Base-by-base conservation (phyloP, 1,284 basidiomycete genomes). In the Fomitopsis schrenkii region DNA sequence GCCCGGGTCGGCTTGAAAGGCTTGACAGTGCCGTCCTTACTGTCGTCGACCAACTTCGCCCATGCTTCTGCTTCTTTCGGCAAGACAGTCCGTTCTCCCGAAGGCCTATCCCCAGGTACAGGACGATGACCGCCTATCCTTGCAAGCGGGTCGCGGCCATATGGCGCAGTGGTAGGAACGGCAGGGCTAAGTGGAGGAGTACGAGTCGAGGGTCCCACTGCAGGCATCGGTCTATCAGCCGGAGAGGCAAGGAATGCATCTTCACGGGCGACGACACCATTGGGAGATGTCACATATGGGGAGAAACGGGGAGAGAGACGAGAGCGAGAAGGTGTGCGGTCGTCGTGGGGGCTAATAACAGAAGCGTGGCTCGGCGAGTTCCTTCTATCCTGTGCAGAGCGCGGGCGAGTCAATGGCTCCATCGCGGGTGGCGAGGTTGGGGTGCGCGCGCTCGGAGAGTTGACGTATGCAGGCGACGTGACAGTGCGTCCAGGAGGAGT, bases 381-480 rank as follows among this genome's bases (percentile, higher is more conserved):
- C n/a, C 75, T 66, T 28, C 78, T 67, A 63, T 83, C 80, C 59
- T 80, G 67, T 15, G 86, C 83, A 44, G 87, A 87, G 57, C 78
- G 81, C 2, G 87, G 84, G 36, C 87, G 79, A 35, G 82, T 79
- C 67, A 79, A 82, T 8, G 83, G 82, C 2, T 89, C 87, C 62
- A 78, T 75, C 30, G 19, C 26, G 38, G 59, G 33, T 22, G 58
- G 53, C 26, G 62, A 61, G 10, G 44, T 41, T 14, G 48, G 19
- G 22, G 38, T 22, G 5, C 45, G 42, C n/a, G 35, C 2, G 12
- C 53, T 40, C 6, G 36, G 48, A 40, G 46, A 35, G 19, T 52
- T n/a, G 15, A 62, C 36, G 55, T 64, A 62, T 12, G 54, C 44
- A n/a, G 66, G 42, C 15, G 62, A 42, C 4, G 57, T 26, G 4